These are phyloP conservation scores for Fomitopsis pinicola DNA, from an alignment of 1,284 basidiomycete genomes.

Conservation along the genomic window DNA sequence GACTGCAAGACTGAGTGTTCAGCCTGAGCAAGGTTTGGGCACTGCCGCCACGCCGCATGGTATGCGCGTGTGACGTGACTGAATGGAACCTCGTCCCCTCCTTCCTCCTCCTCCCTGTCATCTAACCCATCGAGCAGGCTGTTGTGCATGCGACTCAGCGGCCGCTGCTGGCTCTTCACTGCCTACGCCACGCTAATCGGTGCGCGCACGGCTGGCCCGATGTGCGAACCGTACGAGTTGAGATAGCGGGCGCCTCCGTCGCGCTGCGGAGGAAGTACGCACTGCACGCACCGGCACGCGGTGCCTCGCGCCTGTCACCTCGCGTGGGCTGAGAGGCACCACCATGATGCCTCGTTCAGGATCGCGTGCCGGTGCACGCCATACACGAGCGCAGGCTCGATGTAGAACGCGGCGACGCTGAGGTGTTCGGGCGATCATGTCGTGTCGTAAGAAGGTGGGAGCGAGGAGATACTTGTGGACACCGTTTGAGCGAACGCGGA, in stretches of 20 bases:
- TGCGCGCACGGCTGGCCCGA: slow-evolving; percentile 29
- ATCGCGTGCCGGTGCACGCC: slow-evolving; percentile 74
- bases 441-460: slow-evolving; percentile 29
- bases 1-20: slow-evolving; percentile 27
- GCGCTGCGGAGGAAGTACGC: slow-evolving; percentile 63
- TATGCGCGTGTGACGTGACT: no score
- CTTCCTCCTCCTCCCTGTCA: slow-evolving; percentile 37
- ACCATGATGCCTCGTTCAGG: slow-evolving; percentile 61
- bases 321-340: slow-evolving; percentile 53
- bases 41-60: slow-evolving; percentile 18
- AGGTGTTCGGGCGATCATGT: slow-evolving; percentile 28
- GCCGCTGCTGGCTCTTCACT: slow-evolving; percentile 41
- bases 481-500: slow-evolving; percentile 69
- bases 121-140: slow-evolving; percentile 50
- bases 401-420: slow-evolving; percentile 43
- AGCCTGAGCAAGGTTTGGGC: slow-evolving; percentile 48
- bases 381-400: slow-evolving; percentile 36
- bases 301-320: slow-evolving; percentile 46
- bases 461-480: slow-evolving; percentile 24
- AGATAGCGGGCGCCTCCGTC: slow-evolving; percentile 48
- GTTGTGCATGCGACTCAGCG: slow-evolving; percentile 55
- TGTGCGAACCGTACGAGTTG: slow-evolving; percentile 31
- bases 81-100: no score
- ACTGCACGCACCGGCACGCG: slow-evolving; percentile 59
- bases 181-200: slow-evolving; percentile 41